Conservation (phyloP, 2,329 filamentous ascomycete species). For the Penicillium sp. region DNA sequence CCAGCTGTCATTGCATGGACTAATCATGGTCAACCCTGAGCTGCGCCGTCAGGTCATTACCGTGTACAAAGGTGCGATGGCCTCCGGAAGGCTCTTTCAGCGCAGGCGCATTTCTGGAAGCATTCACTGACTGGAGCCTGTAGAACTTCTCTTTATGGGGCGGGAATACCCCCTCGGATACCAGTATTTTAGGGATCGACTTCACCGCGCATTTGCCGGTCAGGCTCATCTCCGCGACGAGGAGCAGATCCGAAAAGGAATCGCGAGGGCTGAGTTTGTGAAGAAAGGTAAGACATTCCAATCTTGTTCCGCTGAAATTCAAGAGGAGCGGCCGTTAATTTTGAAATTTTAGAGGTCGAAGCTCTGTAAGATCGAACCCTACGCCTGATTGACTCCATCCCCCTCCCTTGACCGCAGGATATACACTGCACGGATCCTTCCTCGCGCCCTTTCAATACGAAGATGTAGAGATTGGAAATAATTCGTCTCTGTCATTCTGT, state of each 20-base stretch:
- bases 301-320: not conserved
- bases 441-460: not conserved
- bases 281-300: conserved; percentile 67
- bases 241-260: conserved; percentile 70
- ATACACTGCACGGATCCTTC: not conserved
- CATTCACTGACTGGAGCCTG: not conserved
- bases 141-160: conserved; percentile 81
- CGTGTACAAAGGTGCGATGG: conserved; percentile 77
- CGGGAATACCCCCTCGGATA: conserved; percentile 84
- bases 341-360: conserved; percentile 71
- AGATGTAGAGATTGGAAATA: not conserved
- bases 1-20: conserved; percentile 1
- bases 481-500: conserved; percentile 10
- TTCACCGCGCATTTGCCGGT: conserved; percentile 81
- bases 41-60: conserved; percentile 76
- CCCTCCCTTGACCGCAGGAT: not conserved
- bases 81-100: not conserved
- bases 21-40: conserved; percentile 49
- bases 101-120: too few species aligned
- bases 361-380: conserved; percentile 64
- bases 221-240: conserved; percentile 70
- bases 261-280: conserved; percentile 79
- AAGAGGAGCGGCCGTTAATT: not conserved
- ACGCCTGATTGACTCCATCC: not conserved
- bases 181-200: conserved; percentile 73